A percentile compares a stretch with the other conserved stretches of the same genome.
Evolutionary conservation across 225 moss, liverwort and hornwort species (phyloP).

Genomic region (Bryum argenteum): DNA sequence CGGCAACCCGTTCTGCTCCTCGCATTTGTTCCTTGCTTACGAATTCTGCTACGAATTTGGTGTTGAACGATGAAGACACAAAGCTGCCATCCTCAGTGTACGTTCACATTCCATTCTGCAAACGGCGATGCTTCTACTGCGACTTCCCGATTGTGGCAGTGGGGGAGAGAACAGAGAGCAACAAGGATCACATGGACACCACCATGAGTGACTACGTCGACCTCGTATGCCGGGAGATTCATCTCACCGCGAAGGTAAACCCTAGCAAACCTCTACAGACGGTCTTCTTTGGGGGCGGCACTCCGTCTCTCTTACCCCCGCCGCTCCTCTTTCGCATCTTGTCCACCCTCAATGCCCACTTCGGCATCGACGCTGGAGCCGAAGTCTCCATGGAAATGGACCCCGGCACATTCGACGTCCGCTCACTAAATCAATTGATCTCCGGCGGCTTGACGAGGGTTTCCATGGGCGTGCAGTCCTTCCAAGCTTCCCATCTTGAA

Average conservation of each 20-base stretch:
- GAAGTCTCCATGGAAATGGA: constrained; percentile 99
- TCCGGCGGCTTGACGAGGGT: constrained; percentile 77
- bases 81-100: constrained; percentile 66
- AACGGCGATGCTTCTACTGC: constrained; percentile 94
- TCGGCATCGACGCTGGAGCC: constrained; percentile 57
- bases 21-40: constrained; percentile 11
- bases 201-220: constrained; percentile 81
- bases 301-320: constrained; percentile 81
- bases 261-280: constrained; percentile 54
- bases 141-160: constrained; percentile 89
- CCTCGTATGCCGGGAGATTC: constrained; percentile 81
- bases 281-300: constrained; percentile 93
- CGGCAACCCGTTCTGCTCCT: not conserved
- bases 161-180: constrained; percentile 69
- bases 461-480: constrained; percentile 92
- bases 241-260: constrained; percentile 50
- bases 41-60: constrained; percentile 9
- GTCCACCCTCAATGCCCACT: constrained; percentile 47
- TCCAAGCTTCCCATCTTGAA: constrained; percentile 66
- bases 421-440: constrained; percentile 61
- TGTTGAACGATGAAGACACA: not conserved
- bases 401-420: constrained; percentile 81
- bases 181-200: constrained; percentile 55
- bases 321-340: constrained; percentile 70
- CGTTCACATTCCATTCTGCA: constrained; percentile 88